Percentiles rank a stretch among this genome's conserved stretches.
These are phyloP conservation scores for Rhodotorula diobovata DNA, from an alignment of 768 basidiomycete species.

Conservation along the genomic window DNA sequence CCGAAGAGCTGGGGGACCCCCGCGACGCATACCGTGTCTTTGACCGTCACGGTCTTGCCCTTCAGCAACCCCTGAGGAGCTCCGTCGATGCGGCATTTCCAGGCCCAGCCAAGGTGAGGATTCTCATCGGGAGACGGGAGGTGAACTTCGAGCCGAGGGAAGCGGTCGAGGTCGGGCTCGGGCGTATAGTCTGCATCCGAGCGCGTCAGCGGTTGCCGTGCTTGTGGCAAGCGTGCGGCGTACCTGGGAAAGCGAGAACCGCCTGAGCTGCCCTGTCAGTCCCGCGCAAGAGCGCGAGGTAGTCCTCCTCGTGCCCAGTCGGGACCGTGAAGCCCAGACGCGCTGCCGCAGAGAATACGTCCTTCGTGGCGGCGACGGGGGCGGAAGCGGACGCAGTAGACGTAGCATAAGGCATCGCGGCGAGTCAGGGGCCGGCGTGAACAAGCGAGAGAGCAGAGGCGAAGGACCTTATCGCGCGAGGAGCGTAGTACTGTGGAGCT, in stretches of 20 bases:
- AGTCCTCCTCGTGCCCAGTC: constrained; percentile 38
- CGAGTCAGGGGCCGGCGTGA: too few relatives aligned
- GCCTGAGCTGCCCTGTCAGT: constrained; percentile 36
- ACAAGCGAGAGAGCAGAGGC: too few relatives aligned
- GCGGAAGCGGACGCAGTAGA: too few relatives aligned
- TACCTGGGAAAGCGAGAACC: constrained; percentile 32
- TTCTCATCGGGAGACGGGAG: constrained; percentile 39
- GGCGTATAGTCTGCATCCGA: constrained; percentile 39
- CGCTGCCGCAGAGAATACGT: neutral
- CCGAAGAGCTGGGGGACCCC: constrained; percentile 53
- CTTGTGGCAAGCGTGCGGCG: too few relatives aligned
- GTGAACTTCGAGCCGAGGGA: constrained; percentile 42
- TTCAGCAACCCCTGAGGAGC: neutral
- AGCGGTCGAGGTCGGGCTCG: constrained; percentile 33
- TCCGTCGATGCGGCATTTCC: constrained; percentile 22
- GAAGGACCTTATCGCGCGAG: too few relatives aligned
- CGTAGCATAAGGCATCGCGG: too few relatives aligned
- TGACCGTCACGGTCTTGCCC: constrained; percentile 48
- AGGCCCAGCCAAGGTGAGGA: constrained; percentile 40
- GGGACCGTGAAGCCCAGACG: constrained; percentile 39
- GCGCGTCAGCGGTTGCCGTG: too few relatives aligned
- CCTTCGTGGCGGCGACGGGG: too few relatives aligned
- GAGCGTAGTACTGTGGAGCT: too few relatives aligned
- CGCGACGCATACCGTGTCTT: constrained; percentile 52
- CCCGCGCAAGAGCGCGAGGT: constrained; percentile 34